A percentile compares a stretch with the other conserved stretches of the same genome.
These are phyloP conservation scores for Chrysanthemum seticuspe DNA, from an alignment of 129 eudicot species.

Conservation along the genomic window DNA sequence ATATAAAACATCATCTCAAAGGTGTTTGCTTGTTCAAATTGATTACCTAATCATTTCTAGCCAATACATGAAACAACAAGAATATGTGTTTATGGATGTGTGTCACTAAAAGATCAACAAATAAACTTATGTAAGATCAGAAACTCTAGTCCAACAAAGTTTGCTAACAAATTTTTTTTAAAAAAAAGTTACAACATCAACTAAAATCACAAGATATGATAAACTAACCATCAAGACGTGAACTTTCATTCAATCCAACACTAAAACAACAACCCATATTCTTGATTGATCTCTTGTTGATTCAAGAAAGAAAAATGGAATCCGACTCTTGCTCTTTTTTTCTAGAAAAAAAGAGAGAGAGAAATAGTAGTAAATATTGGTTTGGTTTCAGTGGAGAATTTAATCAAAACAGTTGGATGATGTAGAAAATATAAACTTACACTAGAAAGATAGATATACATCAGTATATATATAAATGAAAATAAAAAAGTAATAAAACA, in stretches of 20 bases:
- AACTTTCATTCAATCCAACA: slow-evolving; percentile 48
- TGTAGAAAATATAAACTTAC: slow-evolving; percentile 8
- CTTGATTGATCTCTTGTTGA: slow-evolving; percentile 12
- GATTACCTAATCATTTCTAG: too few species aligned
- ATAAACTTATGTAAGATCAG: too few species aligned
- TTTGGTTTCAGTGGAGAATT: slow-evolving; percentile 19
- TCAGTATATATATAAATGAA: not conserved
- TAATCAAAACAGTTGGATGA: slow-evolving; percentile 19
- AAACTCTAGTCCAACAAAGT: too few species aligned
- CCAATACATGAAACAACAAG: too few species aligned
- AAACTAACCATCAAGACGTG: slow-evolving; percentile 43
- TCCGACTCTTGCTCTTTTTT: not conserved
- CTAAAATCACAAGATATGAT: not conserved
- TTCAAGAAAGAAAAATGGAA: slow-evolving; percentile 8
- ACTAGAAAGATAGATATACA: not conserved
- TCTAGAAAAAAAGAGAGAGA: not conserved
- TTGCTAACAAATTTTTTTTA: not conserved
- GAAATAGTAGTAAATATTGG: not conserved
- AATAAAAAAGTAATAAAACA: not conserved
- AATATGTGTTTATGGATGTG: too few species aligned
- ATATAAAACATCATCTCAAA: not conserved
- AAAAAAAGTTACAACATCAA: not conserved
- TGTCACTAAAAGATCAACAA: too few species aligned
- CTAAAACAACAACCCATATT: slow-evolving; percentile 53
- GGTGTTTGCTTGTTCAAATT: too few species aligned